Evolutionary conservation across 108 stramenopile genomes (phyloP).

Genomic region (Parmales sp.): DNA sequence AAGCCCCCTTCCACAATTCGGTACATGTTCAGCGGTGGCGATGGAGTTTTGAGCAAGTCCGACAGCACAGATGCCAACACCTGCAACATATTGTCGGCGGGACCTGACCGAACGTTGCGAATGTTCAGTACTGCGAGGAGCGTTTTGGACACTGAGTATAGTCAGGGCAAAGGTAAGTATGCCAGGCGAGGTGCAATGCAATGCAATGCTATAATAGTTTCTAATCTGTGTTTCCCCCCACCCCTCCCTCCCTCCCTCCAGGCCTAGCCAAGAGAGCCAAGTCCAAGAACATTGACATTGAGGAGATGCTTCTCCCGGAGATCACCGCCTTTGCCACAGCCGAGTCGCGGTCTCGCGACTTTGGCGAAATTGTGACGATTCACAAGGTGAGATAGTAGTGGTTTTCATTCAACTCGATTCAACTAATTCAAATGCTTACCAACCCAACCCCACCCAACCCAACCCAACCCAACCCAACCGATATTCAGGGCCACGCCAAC

Average conservation of each 20-base stretch:
- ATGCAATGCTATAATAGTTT: no score
- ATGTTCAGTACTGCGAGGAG: constrained; percentile 68
- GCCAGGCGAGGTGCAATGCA: no score
- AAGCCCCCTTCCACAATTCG: constrained; percentile 52
- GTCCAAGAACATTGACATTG: constrained; percentile 43
- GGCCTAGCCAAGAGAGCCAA: constrained; percentile 58
- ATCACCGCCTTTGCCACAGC: constrained; percentile 48
- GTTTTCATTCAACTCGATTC: neutral
- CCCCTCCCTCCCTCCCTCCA: no score
- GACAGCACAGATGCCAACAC: constrained; percentile 69
- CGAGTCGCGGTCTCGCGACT: constrained; percentile 57
- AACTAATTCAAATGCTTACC: neutral
- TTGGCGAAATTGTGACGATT: constrained; percentile 80
- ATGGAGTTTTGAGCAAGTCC: constrained; percentile 44
- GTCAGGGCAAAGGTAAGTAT: constrained; percentile 71
- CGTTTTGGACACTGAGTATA: constrained; percentile 68
- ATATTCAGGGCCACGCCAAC: constrained; percentile 47
- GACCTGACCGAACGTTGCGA: constrained; percentile 54
- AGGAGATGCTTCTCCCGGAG: constrained; percentile 58
- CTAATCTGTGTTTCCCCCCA: no score
- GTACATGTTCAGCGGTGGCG: constrained; percentile 57
- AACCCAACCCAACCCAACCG: neutral
- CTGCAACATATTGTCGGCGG: constrained; percentile 61
- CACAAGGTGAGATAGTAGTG: constrained; percentile 25
- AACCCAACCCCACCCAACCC: neutral